Evolutionary conservation across 805 yeast genomes (phyloP).

Genomic region (Hemisphaericaspora nanyangensis): DNA sequence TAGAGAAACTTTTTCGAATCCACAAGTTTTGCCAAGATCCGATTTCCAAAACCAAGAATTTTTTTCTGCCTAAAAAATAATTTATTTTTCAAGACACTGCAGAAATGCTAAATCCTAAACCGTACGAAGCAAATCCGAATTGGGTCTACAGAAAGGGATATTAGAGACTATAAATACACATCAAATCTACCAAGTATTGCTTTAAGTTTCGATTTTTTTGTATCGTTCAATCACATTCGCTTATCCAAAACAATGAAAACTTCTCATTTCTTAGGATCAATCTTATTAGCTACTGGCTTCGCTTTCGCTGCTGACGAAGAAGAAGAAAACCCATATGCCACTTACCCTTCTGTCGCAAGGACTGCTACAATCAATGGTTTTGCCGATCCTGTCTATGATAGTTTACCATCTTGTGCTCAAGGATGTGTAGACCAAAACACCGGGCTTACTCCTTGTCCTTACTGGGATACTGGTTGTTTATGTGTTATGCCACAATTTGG

Average conservation of each 20-base stretch:
- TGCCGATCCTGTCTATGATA: slow-evolving; percentile 33
- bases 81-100: no score
- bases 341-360: slow-evolving; percentile 32
- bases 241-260: background rate
- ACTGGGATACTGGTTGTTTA: slow-evolving; percentile 45
- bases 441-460: slow-evolving; percentile 39
- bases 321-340: slow-evolving; percentile 24
- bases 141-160: no score
- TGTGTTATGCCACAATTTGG: slow-evolving; percentile 38
- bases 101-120: no score
- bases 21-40: no score
- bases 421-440: slow-evolving; percentile 29
- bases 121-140: no score
- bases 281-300: slow-evolving; percentile 8
- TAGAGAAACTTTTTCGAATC: no score
- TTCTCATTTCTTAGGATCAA: background rate
- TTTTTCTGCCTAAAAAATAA: no score
- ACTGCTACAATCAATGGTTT: slow-evolving; percentile 42
- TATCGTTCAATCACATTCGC: no score
- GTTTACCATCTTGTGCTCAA: slow-evolving; percentile 36
- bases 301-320: slow-evolving; percentile 16
- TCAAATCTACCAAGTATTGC: no score
- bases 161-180: no score
- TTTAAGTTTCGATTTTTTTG: no score
- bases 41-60: no score